These are phyloP conservation scores for Daldinia eschscholtzii DNA, from an alignment of 2,329 filamentous ascomycete species.

Conservation along the genomic window DNA sequence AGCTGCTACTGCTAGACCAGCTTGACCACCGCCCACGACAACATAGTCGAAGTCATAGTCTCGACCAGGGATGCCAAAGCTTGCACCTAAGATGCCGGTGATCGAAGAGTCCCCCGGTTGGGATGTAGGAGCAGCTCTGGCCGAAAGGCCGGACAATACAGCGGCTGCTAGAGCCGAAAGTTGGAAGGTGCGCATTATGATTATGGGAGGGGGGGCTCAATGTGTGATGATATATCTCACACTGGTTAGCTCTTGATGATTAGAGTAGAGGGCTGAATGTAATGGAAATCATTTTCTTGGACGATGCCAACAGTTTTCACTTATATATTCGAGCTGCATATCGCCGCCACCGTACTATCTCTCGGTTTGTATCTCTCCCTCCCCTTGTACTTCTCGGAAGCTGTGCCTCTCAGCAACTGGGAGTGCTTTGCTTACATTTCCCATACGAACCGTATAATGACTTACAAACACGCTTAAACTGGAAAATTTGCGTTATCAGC, in stretches of 20 bases:
- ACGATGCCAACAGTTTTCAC: background rate
- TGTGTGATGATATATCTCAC: background rate
- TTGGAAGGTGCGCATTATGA: background rate
- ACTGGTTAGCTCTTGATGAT: background rate
- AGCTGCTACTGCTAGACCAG: conserved; percentile 54
- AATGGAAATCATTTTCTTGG: background rate
- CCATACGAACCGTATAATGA: background rate
- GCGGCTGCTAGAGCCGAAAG: background rate
- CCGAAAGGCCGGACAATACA: background rate
- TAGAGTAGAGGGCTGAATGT: background rate
- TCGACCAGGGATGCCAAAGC: conserved; percentile 27
- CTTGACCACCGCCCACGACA: conserved; percentile 57
- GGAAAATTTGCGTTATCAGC: background rate
- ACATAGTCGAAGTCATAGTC: conserved; percentile 40
- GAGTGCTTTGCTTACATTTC: background rate
- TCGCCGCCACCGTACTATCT: background rate
- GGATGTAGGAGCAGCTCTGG: background rate
- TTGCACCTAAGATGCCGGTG: background rate
- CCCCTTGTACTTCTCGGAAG: background rate
- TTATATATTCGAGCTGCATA: background rate
- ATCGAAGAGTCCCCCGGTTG: background rate
- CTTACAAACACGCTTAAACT: background rate
- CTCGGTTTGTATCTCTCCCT: background rate
- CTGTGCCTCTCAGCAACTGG: conserved; percentile 4
- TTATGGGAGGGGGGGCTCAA: background rate